Evolutionary conservation across 306 rosid genomes (phyloP), one percentile per base, ranked within the genome.

Genomic region (Quercus alba): DNA sequence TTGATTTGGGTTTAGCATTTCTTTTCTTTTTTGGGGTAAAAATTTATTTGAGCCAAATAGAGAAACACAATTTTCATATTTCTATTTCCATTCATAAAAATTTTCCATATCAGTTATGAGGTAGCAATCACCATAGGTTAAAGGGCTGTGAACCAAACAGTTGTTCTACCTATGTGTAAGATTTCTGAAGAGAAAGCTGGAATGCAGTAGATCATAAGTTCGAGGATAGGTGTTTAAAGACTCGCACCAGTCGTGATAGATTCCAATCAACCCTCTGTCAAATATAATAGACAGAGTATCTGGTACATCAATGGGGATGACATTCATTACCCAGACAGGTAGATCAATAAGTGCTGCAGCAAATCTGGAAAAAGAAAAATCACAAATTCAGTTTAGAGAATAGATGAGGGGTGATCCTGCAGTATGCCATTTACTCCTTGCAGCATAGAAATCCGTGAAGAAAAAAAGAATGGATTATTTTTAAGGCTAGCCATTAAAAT

Each of bases 191-290:
- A 94, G 94, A 76, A 82, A 89, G 85, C 91, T 88, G 18, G 97
- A 82, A 84, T 94, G 98, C 28, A 92, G 87, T 38, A 94, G 93
- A 79, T 94, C 97, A 46, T 89, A 92, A 23, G 98, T 92, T 70
- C 98, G 93, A 55, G 98, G 98, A 78, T 94, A 92, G 68, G 97
- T 92, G 57, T 80, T 91, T 13, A 92, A 86, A 33, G 98, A 88
- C 78, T 94, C 97, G 68, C 98, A 94, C 98, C 98, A 94, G 84
- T 94, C 98, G 41, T 94, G 98, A 82, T 92, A 94, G 84, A 89
- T 77, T 83, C 98, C 98, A 64, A 92, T 87, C 30, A 94, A 87
- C 73, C 98, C 98, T 76, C 98, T 86, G 80, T 92, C 98, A 70
- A 82, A 80, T 75, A 94, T 84, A 52, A 92, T 14, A 10, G 93